These are phyloP conservation scores for Colletotrichum sp. DNA, from an alignment of 2,329 filamentous ascomycete genomes.

Conservation along the genomic window DNA sequence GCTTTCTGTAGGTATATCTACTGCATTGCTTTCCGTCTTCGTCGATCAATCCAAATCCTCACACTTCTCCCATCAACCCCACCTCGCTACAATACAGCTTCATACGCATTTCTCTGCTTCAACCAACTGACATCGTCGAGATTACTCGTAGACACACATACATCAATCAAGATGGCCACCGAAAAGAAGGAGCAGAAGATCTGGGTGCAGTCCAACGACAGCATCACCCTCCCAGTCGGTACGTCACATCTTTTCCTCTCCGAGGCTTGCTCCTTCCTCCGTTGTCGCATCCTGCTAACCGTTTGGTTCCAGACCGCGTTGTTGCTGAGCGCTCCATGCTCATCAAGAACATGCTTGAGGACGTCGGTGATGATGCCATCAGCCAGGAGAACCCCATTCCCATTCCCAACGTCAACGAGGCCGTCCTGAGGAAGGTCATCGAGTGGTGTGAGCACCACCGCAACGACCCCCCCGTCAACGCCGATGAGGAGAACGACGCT, in stretches of 20 bases:
- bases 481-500: constrained; percentile 90
- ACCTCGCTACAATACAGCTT: background rate
- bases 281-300: background rate
- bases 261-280: background rate
- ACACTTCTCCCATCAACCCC: background rate
- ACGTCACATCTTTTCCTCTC: constrained; percentile 21
- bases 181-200: constrained; percentile 45
- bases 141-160: background rate
- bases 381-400: constrained; percentile 74
- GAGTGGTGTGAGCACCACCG: constrained; percentile 98
- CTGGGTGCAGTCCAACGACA: constrained; percentile 58
- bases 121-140: background rate
- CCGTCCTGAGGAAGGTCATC: constrained; percentile 93
- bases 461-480: constrained; percentile 75
- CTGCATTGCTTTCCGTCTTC: background rate
- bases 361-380: constrained; percentile 73
- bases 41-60: background rate
- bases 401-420: constrained; percentile 91
- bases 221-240: constrained; percentile 47
- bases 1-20: background rate
- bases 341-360: constrained; percentile 98
- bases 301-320: constrained; percentile 66
- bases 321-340: constrained; percentile 92
- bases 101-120: background rate
- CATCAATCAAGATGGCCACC: constrained; percentile 36